A percentile compares a stretch with the other conserved stretches of the same genome.
Conservation (phyloP, 1,284 basidiomycete genomes). For the Cerrena zonata region DNA sequence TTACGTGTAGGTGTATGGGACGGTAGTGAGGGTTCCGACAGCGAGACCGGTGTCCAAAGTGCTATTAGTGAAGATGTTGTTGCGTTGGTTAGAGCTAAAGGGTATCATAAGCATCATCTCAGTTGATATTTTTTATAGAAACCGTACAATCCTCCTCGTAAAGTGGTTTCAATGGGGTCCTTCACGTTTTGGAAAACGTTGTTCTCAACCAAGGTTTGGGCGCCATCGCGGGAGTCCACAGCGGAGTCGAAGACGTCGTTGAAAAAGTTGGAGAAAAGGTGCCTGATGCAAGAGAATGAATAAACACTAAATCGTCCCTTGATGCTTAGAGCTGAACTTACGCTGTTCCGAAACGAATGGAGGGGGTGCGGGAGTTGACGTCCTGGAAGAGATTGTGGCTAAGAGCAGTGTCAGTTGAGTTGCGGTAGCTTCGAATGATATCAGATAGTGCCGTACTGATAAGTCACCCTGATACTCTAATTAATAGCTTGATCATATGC, state of each 20-base stretch:
- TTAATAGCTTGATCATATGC: too few species aligned
- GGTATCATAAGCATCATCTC: background rate
- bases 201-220: slow-evolving; percentile 22
- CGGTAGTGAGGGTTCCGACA: slow-evolving; percentile 17
- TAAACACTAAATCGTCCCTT: background rate
- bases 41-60: slow-evolving; percentile 16
- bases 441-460: slow-evolving; percentile 17
- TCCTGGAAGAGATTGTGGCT: slow-evolving; percentile 9
- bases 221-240: slow-evolving; percentile 22
- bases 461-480: slow-evolving; percentile 21
- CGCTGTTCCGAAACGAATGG: slow-evolving; percentile 26
- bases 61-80: slow-evolving; percentile 21
- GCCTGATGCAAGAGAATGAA: slow-evolving; percentile 6
- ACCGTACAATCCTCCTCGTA: slow-evolving; percentile 13
- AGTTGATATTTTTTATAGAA: background rate
- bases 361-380: slow-evolving; percentile 25
- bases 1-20: slow-evolving; percentile 9
- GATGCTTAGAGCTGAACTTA: background rate
- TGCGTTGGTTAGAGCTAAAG: slow-evolving; percentile 15
- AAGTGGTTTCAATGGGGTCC: slow-evolving; percentile 18
- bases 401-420: too few species aligned
- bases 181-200: slow-evolving; percentile 20
- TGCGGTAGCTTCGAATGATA: too few species aligned
- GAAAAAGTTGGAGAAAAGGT: slow-evolving; percentile 24
- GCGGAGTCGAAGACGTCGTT: slow-evolving; percentile 17